phyloP scores from a whole-genome alignment of 805 yeast species.

The Ogataea trehalophila region DNA sequence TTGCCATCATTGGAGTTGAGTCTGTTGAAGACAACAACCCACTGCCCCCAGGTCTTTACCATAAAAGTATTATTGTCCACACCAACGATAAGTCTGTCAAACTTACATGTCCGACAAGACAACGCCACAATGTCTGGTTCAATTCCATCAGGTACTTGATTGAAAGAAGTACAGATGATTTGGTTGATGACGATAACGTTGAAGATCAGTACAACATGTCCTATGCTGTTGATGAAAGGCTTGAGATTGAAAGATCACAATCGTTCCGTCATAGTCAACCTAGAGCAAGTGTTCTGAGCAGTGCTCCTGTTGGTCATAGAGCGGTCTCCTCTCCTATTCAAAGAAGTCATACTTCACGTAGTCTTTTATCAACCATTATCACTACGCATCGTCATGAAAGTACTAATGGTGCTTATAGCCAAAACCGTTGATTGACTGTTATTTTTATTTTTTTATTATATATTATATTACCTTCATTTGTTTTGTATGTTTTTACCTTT shows the following conservation, averaged over 20 bases:
- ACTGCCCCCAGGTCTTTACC: constrained; percentile 81
- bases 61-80: constrained; percentile 74
- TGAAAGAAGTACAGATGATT: constrained; percentile 57
- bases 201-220: constrained; percentile 31
- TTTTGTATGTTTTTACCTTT: not conserved
- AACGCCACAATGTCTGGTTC: constrained; percentile 88
- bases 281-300: constrained; percentile 10
- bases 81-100: constrained; percentile 60
- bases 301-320: constrained; percentile 4
- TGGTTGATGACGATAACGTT: constrained; percentile 43
- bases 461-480: not conserved
- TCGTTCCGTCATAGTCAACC: constrained; percentile 26
- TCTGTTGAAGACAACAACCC: constrained; percentile 83
- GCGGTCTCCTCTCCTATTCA: constrained; percentile 11
- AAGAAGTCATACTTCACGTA: constrained; percentile 14
- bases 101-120: constrained; percentile 82
- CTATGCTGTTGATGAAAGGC: constrained; percentile 24
- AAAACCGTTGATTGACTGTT: no score
- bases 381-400: constrained; percentile 3
- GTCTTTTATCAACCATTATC: constrained; percentile 11
- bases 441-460: not conserved
- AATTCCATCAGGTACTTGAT: constrained; percentile 75
- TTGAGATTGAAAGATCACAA: constrained; percentile 25
- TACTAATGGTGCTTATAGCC: no score
- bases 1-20: constrained; percentile 74